A percentile compares a stretch with the other conserved stretches of the same genome.
phyloP scores from a whole-genome alignment of 129 eudicot genomes.

The Tagetes erecta region DNA sequence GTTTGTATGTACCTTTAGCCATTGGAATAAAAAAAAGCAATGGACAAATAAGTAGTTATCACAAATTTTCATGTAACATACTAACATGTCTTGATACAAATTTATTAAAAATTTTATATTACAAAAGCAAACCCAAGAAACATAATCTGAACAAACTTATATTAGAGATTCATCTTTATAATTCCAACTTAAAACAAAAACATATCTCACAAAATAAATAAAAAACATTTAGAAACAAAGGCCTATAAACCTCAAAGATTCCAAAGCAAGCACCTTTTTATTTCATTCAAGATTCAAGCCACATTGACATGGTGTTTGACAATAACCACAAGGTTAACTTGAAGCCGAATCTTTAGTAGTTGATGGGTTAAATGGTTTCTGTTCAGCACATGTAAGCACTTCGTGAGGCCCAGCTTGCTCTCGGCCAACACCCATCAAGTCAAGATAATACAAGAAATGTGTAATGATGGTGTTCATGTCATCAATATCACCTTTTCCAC shows the following conservation, averaged over 20 bases:
- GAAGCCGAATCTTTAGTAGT: slow-evolving; percentile 34
- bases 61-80: slow-evolving; percentile 24
- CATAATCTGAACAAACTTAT: slow-evolving; percentile 28
- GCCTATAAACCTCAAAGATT: slow-evolving; percentile 27
- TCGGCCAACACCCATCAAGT: slow-evolving; percentile 85
- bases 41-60: slow-evolving; percentile 25
- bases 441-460: slow-evolving; percentile 79
- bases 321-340: slow-evolving; percentile 38
- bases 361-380: slow-evolving; percentile 64
- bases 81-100: slow-evolving; percentile 21
- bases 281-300: slow-evolving; percentile 29
- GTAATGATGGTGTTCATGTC: slow-evolving; percentile 71
- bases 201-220: slow-evolving; percentile 36
- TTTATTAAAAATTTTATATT: slow-evolving; percentile 30
- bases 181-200: slow-evolving; percentile 20
- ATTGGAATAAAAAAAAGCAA: background rate
- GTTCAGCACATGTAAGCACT: slow-evolving; percentile 72
- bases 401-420: slow-evolving; percentile 78
- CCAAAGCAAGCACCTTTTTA: slow-evolving; percentile 36
- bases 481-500: slow-evolving; percentile 88
- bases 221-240: slow-evolving; percentile 37
- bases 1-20: no score
- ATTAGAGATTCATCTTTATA: slow-evolving; percentile 9
- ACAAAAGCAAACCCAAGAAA: slow-evolving; percentile 33
- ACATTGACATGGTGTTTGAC: slow-evolving; percentile 8